These are phyloP conservation scores for Chlamydomonas asymmetrica DNA, from an alignment of 139 green algal species.

Conservation along the genomic window DNA sequence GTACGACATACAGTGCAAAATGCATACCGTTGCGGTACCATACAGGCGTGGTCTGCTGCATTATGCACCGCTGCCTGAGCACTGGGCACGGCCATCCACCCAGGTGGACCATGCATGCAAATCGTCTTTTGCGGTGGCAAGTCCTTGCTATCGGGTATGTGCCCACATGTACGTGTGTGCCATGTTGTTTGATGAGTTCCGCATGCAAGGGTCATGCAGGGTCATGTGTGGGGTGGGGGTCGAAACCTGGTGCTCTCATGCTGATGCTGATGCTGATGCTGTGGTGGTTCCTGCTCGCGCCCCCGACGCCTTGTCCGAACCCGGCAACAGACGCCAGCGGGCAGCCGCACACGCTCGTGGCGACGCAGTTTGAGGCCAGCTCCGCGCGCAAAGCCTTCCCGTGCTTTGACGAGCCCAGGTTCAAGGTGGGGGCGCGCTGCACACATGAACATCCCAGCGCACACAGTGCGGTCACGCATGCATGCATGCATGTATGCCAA, in stretches of 20 bases:
- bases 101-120: too few relatives aligned
- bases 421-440: slow-evolving; percentile 69
- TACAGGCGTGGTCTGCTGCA: not conserved
- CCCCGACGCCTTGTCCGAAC: not conserved
- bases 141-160: not conserved
- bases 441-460: not conserved
- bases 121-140: not conserved
- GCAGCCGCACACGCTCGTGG: slow-evolving; percentile 46
- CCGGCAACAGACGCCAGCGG: slow-evolving; percentile 36
- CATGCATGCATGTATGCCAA: too few relatives aligned
- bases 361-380: slow-evolving; percentile 82
- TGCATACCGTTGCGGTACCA: not conserved
- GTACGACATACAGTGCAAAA: not conserved
- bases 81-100: too few relatives aligned
- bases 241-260: not conserved
- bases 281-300: not conserved
- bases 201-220: not conserved
- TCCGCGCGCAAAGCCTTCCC: slow-evolving; percentile 82
- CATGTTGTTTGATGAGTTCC: not conserved
- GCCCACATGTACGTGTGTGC: not conserved
- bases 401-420: slow-evolving; percentile 89
- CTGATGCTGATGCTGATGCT: not conserved
- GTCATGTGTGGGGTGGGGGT: not conserved
- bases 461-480: too few relatives aligned
- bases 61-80: not conserved